phyloP scores from a whole-genome alignment of 129 eudicot genomes.

The Arctium minus region DNA sequence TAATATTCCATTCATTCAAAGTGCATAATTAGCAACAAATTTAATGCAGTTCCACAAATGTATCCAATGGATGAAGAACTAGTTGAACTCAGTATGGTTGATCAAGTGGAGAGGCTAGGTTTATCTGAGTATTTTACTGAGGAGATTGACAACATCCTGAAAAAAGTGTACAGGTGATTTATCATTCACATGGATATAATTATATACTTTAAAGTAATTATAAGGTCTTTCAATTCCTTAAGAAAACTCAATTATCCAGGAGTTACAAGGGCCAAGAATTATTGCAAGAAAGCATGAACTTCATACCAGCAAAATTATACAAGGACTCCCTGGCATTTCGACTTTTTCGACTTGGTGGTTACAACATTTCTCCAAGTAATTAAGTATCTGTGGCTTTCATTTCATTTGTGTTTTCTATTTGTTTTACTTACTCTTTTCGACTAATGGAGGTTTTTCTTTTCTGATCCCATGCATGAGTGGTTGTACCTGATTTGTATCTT shows the following conservation, averaged over 20 bases:
- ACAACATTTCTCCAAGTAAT: slow-evolving; percentile 35
- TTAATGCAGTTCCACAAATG: slow-evolving; percentile 42
- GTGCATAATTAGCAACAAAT: background rate
- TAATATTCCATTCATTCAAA: background rate
- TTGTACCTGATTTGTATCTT: background rate
- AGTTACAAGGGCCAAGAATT: slow-evolving; percentile 21
- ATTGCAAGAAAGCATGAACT: background rate
- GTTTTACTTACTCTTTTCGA: no score
- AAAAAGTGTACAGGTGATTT: slow-evolving; percentile 13
- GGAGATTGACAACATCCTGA: slow-evolving; percentile 39
- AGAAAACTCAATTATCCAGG: slow-evolving; percentile 17
- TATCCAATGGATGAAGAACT: slow-evolving; percentile 41
- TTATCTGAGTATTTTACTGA: slow-evolving; percentile 42
- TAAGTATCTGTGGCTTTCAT: background rate
- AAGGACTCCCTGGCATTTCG: slow-evolving; percentile 63
- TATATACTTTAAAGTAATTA: background rate
- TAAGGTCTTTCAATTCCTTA: no score
- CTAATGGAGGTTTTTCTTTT: no score
- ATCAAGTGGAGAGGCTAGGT: slow-evolving; percentile 51
- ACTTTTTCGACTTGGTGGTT: slow-evolving; percentile 52
- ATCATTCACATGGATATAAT: background rate
- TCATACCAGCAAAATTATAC: slow-evolving; percentile 27
- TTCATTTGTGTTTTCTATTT: no score
- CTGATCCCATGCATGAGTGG: background rate
- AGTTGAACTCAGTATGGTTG: slow-evolving; percentile 45